Base-by-base conservation (phyloP, 2,329 filamentous ascomycete genomes). In the Xylariaceae sp. region DNA sequence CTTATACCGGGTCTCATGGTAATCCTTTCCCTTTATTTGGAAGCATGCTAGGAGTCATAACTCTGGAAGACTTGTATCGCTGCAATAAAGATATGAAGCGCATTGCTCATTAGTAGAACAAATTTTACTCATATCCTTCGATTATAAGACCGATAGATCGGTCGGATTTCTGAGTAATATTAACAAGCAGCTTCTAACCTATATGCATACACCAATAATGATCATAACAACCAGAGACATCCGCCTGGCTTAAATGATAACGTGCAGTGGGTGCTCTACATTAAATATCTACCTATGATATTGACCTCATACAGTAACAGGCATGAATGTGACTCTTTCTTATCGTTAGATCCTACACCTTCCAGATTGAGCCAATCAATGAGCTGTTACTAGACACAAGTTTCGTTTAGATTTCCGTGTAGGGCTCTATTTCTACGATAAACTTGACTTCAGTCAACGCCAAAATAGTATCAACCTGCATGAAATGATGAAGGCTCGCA, bases 71-170 rank as follows among this genome's bases (percentile, higher is more conserved):
- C 9, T 2, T n/a, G n/a, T n/a, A 7, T 16, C 6, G 11, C 21
- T 11, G 7, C 5, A 27, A 9, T 27, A 9, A 49, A 24, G 18
- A 48, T 27, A 30, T 13, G 20, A 13, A 6, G 36, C 6, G n/a
- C 27, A 21, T 53, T 45, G 26, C 27, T 54, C 46, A 54, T 54
- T 54, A 44, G 52, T 55, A 41, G 52, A 55, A 55, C 48, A 55
- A 51, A 50, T 50, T 18, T 42, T 41, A 55, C 50, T n/a, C 47
- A 42, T 50, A 2, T 5, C 18, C 24, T 37, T 41, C 41, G 23
- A 30, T 23, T 13, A n/a, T 35, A 23, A 16, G 8, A 40, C 26
- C 27, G 21, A 33, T 4, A 15, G n/a, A 27, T 26, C 32, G 26
- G 24, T 7, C 23, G 13, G 18, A 29, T 27, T 24, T 35, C 33